phyloP scores from a whole-genome alignment of 805 yeast species.

The Jamesozyma hellenica region DNA sequence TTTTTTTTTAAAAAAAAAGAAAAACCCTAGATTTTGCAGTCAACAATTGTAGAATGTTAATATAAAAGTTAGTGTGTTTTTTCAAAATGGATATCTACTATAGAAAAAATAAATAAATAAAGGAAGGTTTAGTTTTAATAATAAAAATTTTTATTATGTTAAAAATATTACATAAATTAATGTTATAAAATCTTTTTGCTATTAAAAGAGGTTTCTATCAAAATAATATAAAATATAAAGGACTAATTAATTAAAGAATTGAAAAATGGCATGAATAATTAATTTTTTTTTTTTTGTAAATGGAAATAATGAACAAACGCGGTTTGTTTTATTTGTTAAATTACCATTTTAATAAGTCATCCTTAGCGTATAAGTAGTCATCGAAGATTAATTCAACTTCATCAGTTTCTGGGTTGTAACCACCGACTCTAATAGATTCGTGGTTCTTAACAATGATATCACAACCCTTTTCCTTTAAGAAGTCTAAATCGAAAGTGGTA shows the following conservation, averaged over 20 bases:
- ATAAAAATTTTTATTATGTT: too few relatives aligned
- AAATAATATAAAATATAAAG: background rate
- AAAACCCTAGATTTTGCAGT: too few relatives aligned
- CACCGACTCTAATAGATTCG: slow-evolving; percentile 48
- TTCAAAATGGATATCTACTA: too few relatives aligned
- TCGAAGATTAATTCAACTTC: slow-evolving; percentile 31
- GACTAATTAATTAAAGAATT: slow-evolving; percentile 1
- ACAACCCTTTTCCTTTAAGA: slow-evolving; percentile 68
- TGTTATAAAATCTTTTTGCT: too few relatives aligned
- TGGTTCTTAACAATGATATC: slow-evolving; percentile 72
- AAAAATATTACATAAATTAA: too few relatives aligned
- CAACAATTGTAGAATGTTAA: too few relatives aligned
- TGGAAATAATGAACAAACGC: background rate
- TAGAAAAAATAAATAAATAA: too few relatives aligned
- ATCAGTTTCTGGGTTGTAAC: slow-evolving; percentile 38
- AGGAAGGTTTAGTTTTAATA: too few relatives aligned
- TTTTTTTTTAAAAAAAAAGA: background rate
- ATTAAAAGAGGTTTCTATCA: slow-evolving; percentile 1
- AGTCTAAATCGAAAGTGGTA: slow-evolving; percentile 62
- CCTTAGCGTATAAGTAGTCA: slow-evolving; percentile 32
- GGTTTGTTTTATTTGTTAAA: too few relatives aligned
- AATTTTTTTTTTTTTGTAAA: background rate
- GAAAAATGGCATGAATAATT: background rate
- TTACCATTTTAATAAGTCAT: slow-evolving; percentile 29
- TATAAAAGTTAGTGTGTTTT: too few relatives aligned